A percentile compares a stretch with the other conserved stretches of the same genome.
phyloP scores from a whole-genome alignment of 306 rosid genomes.

The Quillaja saponaria region DNA sequence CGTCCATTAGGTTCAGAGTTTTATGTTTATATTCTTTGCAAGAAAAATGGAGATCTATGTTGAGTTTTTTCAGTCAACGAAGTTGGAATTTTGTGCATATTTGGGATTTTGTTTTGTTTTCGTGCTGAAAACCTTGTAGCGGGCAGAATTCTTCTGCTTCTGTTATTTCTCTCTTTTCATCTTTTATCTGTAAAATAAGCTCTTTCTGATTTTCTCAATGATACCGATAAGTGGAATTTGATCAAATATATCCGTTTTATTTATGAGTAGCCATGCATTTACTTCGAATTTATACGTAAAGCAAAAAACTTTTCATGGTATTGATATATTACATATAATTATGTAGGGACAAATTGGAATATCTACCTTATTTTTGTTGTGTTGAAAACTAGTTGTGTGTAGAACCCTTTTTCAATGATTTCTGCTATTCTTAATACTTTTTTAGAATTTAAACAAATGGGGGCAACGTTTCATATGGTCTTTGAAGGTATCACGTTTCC shows the following conservation, averaged over 20 bases:
- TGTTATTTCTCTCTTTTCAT: background rate
- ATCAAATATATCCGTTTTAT: too few relatives aligned
- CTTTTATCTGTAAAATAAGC: background rate
- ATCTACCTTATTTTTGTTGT: background rate
- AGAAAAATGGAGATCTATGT: background rate
- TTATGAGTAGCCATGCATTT: background rate
- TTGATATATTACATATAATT: background rate
- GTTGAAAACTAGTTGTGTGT: too few relatives aligned
- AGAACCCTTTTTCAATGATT: too few relatives aligned
- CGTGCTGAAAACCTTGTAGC: slow-evolving; percentile 18
- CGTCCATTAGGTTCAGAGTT: slow-evolving; percentile 25
- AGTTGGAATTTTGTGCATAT: slow-evolving; percentile 12
- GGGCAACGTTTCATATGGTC: too few relatives aligned
- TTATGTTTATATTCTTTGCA: slow-evolving; percentile 7
- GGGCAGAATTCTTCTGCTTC: slow-evolving; percentile 22
- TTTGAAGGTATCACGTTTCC: too few relatives aligned
- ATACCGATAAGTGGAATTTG: too few relatives aligned
- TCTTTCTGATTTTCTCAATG: background rate
- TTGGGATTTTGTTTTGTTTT: slow-evolving; percentile 1
- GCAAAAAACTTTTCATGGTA: background rate
- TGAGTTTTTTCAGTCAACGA: background rate
- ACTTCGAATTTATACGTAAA: background rate
- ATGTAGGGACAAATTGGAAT: slow-evolving; percentile 15
- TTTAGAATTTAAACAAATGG: slow-evolving; percentile 16
- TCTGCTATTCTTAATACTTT: background rate